A percentile compares a stretch with the other conserved stretches of the same genome.
These are phyloP conservation scores for Marasmius fiardii DNA, from an alignment of 1,284 basidiomycete species.

Conservation along the genomic window DNA sequence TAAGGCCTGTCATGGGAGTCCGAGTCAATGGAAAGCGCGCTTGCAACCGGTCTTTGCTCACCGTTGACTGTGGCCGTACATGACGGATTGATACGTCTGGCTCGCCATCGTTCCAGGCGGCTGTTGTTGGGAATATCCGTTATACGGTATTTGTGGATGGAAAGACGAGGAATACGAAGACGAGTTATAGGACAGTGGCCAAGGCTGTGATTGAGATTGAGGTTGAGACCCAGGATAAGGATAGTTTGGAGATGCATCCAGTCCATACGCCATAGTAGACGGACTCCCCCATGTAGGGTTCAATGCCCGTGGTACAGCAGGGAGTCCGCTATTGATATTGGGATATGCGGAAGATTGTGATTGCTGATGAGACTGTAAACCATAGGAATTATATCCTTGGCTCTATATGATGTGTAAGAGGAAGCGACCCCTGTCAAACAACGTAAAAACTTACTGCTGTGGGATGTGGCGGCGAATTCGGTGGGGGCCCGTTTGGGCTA, in stretches of 20 bases:
- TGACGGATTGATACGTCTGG: not conserved
- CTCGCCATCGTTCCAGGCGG: not conserved
- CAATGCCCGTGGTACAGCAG: not conserved
- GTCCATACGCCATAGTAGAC: not conserved
- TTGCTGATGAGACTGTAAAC: not conserved
- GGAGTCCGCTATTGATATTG: not conserved
- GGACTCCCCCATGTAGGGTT: not conserved
- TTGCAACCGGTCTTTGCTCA: not conserved
- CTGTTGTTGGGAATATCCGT: not conserved
- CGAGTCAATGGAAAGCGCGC: not conserved
- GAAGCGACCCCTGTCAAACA: not conserved
- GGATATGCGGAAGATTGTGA: not conserved
- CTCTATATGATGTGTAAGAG: not conserved
- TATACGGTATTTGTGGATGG: not conserved
- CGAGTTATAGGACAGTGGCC: not conserved
- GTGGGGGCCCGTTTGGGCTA: constrained; percentile 4
- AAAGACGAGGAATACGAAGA: not conserved
- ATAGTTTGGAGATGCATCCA: not conserved
- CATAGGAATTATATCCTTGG: not conserved
- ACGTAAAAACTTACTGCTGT: not conserved
- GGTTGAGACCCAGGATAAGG: not conserved
- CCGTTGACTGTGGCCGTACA: not conserved
- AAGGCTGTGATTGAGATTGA: not conserved
- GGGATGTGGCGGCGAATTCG: not conserved
- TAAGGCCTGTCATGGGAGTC: not conserved